Conservation (phyloP, 192 early-diverging fungal species). For the Coemansia brasiliensis region DNA sequence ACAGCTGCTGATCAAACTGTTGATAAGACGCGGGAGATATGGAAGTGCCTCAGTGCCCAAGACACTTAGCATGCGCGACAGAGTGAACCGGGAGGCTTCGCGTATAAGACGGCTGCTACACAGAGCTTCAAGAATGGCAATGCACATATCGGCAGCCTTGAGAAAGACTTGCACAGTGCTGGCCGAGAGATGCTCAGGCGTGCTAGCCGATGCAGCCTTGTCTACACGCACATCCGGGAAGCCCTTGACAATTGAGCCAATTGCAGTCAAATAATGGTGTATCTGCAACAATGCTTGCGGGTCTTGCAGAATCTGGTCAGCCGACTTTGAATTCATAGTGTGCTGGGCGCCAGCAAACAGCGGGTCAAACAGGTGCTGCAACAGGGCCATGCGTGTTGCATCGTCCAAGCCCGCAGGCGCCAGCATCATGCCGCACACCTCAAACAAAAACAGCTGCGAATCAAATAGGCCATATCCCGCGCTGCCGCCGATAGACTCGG, state of each 20-base stretch:
- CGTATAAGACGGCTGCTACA: slow-evolving; percentile 66
- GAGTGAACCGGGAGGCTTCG: slow-evolving; percentile 71
- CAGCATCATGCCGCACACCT: slow-evolving; percentile 89
- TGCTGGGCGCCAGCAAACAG: slow-evolving; percentile 76
- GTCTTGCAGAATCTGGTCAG: slow-evolving; percentile 64
- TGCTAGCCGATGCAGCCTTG: slow-evolving; percentile 28
- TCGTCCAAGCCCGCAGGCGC: slow-evolving; percentile 69
- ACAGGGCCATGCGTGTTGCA: slow-evolving; percentile 67
- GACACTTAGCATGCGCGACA: slow-evolving; percentile 84
- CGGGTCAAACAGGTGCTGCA: slow-evolving; percentile 73
- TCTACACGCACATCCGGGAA: slow-evolving; percentile 57
- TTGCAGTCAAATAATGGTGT: slow-evolving; percentile 79
- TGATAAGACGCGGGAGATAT: slow-evolving; percentile 76
- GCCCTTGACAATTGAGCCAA: slow-evolving; percentile 85
- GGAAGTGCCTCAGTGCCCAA: slow-evolving; percentile 81
- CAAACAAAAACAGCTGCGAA: slow-evolving; percentile 87
- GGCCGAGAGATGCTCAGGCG: slow-evolving; percentile 43
- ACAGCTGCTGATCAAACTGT: slow-evolving; percentile 73
- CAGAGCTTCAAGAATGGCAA: slow-evolving; percentile 67
- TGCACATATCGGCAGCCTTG: slow-evolving; percentile 75
- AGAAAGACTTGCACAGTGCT: slow-evolving; percentile 65
- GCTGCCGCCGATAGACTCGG: background rate
- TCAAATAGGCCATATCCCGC: slow-evolving; percentile 63
- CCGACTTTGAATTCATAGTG: slow-evolving; percentile 57
- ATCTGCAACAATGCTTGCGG: slow-evolving; percentile 69